Base-by-base conservation (phyloP, 2,329 filamentous ascomycete genomes). In the Beauveria caledonica region DNA sequence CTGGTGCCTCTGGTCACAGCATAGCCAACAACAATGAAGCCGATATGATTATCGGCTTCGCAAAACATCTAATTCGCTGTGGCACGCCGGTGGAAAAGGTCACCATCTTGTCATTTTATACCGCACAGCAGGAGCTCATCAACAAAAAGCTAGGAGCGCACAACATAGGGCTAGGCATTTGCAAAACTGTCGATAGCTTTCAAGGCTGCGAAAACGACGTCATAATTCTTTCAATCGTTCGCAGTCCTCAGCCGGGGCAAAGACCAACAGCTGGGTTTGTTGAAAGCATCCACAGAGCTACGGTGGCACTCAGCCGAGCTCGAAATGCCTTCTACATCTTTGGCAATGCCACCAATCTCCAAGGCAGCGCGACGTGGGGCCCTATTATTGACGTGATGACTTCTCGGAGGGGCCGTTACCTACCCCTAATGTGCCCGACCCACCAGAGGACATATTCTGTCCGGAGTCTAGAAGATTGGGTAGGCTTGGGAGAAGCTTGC, bases 141-240 rank as follows among this genome's bases (percentile, higher is more conserved):
- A 66, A 85, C 0, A 77, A 75, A 15, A 71, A 74, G 6, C 70
- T 87, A 3, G 71, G 73, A 11, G 19, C 40, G 19, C 40, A 49
- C 4, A 55, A 33, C 5, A 5, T 11, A 64, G 67, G 19, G 68
- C 74, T 44, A 46, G 66, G 40, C 49, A 68, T 57, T 57, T 73
- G 86, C 96, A 1, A 83, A 39, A 96, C 92, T 0, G 89, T 97
- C 0, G 92, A 96, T 68, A 90, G 88, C 0, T 96, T 93, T 68
- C 92, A 96, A 70, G 92, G 92, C 13, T 91, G 96, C 67, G 91
- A 96, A 69, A 96, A 96, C 63, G 88, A 92, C 25, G 78, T 96
- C 9, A 79, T 97, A 10, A 70, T 96, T 2, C 76, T 96, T 0
- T 96, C 92, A 0, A 76, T 96, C 0, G 91, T 94, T 3, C 83